These are phyloP conservation scores for Ganoderma boninense DNA, from an alignment of 1,284 basidiomycete genomes.

Conservation along the genomic window DNA sequence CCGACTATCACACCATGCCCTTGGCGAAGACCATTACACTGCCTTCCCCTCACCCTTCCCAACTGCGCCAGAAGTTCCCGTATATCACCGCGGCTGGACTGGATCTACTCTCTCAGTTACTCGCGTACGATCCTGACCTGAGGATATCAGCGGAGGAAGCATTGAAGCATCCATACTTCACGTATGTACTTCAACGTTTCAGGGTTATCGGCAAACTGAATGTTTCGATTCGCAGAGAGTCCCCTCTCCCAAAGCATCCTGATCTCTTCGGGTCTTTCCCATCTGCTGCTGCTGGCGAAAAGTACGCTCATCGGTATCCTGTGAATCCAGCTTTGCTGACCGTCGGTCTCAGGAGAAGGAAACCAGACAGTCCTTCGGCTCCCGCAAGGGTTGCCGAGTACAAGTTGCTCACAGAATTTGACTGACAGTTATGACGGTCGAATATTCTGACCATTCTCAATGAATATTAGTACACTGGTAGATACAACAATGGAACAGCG, in stretches of 20 bases:
- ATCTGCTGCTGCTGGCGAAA: slow-evolving; percentile 96
- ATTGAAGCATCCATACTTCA: slow-evolving; percentile 91
- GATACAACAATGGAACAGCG: slow-evolving; percentile 21
- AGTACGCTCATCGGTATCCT: slow-evolving; percentile 59
- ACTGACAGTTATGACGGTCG: slow-evolving; percentile 27
- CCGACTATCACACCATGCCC: slow-evolving; percentile 81
- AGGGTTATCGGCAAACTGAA: not conserved
- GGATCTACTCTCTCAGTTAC: slow-evolving; percentile 83
- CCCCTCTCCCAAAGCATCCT: slow-evolving; percentile 96
- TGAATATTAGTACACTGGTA: not conserved
- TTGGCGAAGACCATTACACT: slow-evolving; percentile 83
- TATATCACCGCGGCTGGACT: slow-evolving; percentile 86
- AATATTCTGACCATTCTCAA: not conserved
- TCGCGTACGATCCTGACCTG: slow-evolving; percentile 90
- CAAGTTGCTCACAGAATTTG: slow-evolving; percentile 59
- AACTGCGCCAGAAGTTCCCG: slow-evolving; percentile 81
- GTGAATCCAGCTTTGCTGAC: slow-evolving; percentile 1
- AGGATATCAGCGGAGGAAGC: slow-evolving; percentile 92
- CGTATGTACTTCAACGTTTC: slow-evolving; percentile 54
- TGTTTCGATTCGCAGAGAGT: slow-evolving; percentile 66
- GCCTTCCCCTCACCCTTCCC: slow-evolving; percentile 77
- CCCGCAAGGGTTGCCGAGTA: slow-evolving; percentile 72
- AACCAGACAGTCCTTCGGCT: slow-evolving; percentile 80
- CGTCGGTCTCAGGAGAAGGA: slow-evolving; percentile 62
- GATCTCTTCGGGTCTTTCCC: slow-evolving; percentile 97